Base-by-base conservation (phyloP, 148 eudicot species). In the Chenopodium album region DNA sequence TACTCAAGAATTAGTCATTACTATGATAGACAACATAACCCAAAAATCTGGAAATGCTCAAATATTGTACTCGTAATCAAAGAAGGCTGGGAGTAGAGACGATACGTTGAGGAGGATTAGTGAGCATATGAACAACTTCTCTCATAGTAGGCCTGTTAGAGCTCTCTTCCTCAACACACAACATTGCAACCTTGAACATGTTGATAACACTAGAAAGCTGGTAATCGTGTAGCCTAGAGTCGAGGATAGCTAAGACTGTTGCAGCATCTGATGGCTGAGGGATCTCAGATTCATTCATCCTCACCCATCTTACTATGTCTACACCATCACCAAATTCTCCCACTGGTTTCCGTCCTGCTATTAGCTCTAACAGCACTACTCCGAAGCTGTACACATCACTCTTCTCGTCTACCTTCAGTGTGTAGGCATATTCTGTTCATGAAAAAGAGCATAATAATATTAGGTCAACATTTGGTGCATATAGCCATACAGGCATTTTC, bases 321-420 rank as follows among this genome's bases (percentile, higher is more conserved):
- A 95, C 97, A 1, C 99, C 99, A 4, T 92, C 98, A 0, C 99
- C 99, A 9, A 96, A 96, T 67, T 92, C 98, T 6, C 99, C 99
- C 34, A 96, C 98, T 1, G 99, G 97, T 78, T 90, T 94, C 3
- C 92, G 84, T 0, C 97, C 98, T 1, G 97, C 85, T 60, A 96
- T 87, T 67, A 96, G 86, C 85, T 96, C 99, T 26, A 96, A 78
- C 32, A 96, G 88, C 44, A 96, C 99, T 0, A 96, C 99, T 0
- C 99, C 99, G 4, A 94, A 96, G 88, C 99, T 96, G 90, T 96
- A 96, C 0, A 96, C 99, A 29, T 96, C 99, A 56, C 95, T 96
- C 66, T 96, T 96, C 82, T 96, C 97, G 64, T 94, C 97, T 77
- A 96, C 94, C 70, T 91, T 94, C 71, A 96, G 84, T 9, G 98